phyloP scores from a whole-genome alignment of 2,329 filamentous ascomycete genomes.

The Aspergillus fructus region DNA sequence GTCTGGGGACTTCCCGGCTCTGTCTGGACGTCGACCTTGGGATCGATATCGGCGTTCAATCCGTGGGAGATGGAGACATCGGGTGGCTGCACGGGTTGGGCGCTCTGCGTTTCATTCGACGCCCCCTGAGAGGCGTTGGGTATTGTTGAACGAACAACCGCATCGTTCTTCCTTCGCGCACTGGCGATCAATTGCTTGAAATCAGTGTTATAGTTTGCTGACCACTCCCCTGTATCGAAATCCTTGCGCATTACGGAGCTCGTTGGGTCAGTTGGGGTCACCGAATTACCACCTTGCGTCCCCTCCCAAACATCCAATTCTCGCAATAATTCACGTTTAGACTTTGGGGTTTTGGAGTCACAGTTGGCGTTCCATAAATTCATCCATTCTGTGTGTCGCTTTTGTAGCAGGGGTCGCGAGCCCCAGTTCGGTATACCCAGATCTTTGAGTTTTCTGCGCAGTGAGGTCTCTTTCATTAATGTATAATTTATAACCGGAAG shows the following conservation, averaged over 20 bases:
- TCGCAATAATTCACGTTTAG: constrained; percentile 68
- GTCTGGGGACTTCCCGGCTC: background rate
- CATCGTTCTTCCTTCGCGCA: constrained; percentile 59
- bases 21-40: background rate
- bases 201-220: constrained; percentile 67
- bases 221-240: constrained; percentile 79
- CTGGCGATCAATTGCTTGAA: constrained; percentile 79
- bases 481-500: constrained; percentile 83
- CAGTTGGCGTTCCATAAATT: constrained; percentile 98
- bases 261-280: constrained; percentile 18
- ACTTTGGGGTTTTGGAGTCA: constrained; percentile 73
- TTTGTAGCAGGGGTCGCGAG: constrained; percentile 67
- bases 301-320: constrained; percentile 87
- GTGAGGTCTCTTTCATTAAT: constrained; percentile 73
- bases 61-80: background rate
- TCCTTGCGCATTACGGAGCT: constrained; percentile 75
- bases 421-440: constrained; percentile 75
- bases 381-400: constrained; percentile 86
- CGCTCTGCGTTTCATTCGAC: constrained; percentile 5
- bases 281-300: constrained; percentile 67
- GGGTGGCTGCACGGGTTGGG: background rate
- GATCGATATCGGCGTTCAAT: background rate
- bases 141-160: constrained; percentile 26
- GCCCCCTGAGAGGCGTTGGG: constrained; percentile 18
- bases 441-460: constrained; percentile 79